Conservation (phyloP, 495 filamentous ascomycete species). For the Aspergillus homomorphus region DNA sequence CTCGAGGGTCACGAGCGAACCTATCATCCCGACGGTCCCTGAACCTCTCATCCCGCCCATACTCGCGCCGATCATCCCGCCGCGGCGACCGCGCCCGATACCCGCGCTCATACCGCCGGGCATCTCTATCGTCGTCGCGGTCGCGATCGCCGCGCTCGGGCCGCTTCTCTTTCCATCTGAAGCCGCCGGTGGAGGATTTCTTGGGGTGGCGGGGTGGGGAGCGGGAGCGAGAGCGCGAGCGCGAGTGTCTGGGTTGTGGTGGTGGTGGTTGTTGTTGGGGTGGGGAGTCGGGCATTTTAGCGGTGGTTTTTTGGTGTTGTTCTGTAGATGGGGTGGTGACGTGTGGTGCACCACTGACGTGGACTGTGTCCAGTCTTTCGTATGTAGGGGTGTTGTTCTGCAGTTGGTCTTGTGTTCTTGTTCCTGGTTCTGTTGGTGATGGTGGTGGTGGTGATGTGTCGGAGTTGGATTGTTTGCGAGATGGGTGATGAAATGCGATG, state of each 20-base stretch:
- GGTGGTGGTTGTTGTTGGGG: slow-evolving; percentile 3
- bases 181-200: slow-evolving; percentile 7
- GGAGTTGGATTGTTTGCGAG: background rate
- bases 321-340: background rate
- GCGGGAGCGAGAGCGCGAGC: slow-evolving; percentile 16
- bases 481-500: background rate
- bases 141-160: slow-evolving; percentile 4
- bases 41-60: no score
- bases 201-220: slow-evolving; percentile 19
- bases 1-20: background rate
- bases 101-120: slow-evolving; percentile 5
- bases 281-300: slow-evolving; percentile 11
- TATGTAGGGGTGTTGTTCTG: background rate
- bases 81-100: slow-evolving; percentile 13
- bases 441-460: background rate
- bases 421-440: background rate
- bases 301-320: background rate
- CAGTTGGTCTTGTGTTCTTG: background rate
- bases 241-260: background rate
- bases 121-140: slow-evolving; percentile 5
- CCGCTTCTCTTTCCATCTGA: slow-evolving; percentile 21
- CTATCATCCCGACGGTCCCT: slow-evolving; percentile 5
- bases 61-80: background rate
- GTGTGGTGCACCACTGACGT: background rate
- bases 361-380: background rate